These are phyloP conservation scores for Nemania serpens DNA, from an alignment of 2,329 filamentous ascomycete genomes.

Conservation along the genomic window DNA sequence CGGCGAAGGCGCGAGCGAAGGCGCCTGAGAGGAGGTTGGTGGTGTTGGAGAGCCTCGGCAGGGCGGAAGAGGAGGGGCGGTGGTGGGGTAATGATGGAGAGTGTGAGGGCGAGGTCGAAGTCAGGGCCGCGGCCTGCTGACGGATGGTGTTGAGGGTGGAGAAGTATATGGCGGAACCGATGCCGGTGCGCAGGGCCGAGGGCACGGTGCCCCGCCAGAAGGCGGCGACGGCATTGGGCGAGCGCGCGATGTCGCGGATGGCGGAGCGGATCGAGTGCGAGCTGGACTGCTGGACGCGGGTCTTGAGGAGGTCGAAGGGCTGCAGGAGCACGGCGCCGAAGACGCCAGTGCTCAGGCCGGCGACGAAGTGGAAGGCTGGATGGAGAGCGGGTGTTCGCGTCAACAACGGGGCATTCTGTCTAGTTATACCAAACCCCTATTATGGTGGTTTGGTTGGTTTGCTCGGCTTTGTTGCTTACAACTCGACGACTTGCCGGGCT, in stretches of 20 bases:
- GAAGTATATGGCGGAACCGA: conserved; percentile 94
- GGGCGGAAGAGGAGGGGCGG: conserved; percentile 62
- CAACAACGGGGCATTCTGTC: too few species aligned
- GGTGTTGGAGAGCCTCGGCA: conserved; percentile 81
- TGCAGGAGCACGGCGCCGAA: conserved; percentile 89
- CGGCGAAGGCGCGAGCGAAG: conserved; percentile 80
- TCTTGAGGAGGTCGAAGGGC: conserved; percentile 95
- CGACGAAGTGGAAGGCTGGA: conserved; percentile 81
- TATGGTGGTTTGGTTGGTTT: too few species aligned
- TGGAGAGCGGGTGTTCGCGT: neutral
- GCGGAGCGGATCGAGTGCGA: conserved; percentile 70
- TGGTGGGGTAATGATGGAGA: conserved; percentile 19
- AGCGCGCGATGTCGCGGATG: conserved; percentile 70
- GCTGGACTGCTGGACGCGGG: conserved; percentile 87
- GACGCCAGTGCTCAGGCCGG: conserved; percentile 85
- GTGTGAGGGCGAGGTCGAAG: conserved; percentile 23
- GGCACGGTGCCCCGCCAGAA: conserved; percentile 94
- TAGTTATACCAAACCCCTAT: too few species aligned
- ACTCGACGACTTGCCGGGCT: conserved; percentile 33
- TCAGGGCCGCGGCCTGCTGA: conserved; percentile 59
- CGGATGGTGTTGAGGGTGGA: conserved; percentile 82
- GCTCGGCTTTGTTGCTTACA: conserved; percentile 28
- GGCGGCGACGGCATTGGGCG: conserved; percentile 65
- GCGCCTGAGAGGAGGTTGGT: conserved; percentile 88
- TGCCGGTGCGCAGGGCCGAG: conserved; percentile 89